Evolutionary conservation across 2,329 filamentous ascomycete species (phyloP), one percentile per base, ranked within the genome.

Genomic region (Penicillium sumatraense): DNA sequence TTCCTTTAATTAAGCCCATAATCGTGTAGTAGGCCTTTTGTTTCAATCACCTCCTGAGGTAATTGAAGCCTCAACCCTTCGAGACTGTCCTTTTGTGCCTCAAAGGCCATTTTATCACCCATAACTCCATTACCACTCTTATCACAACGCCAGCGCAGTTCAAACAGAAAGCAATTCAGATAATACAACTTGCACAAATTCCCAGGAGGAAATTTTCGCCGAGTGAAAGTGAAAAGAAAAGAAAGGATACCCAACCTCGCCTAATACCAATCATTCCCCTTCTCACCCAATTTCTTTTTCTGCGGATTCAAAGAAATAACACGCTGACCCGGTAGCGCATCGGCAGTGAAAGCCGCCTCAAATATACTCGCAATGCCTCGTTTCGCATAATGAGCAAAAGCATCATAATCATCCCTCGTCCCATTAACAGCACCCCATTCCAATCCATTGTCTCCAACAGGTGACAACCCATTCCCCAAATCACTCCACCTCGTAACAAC

Each of bases 401-500:
- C 84, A 63, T 86, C 79, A 64, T 81, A 87, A 14, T 66, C 68
- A 1, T 69, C 67, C 0, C 65, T 60, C 11, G 74, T 59, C 5
- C 81, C 82, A 62, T 83, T 83, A 31, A 81, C 75, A n/a, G 83
- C 80, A 10, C 78, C 79, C 80, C 85, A 86, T 57, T 85, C 81
- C 3, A 72, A 77, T 10, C 72, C 72, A n/a, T 20, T 44, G 31
- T 2, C n/a, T n/a, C n/a, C n/a, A n/a, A n/a, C n/a, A n/a, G 84
- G 82, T 9, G 74, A 76, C 2, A 70, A 77, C 1, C 83, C 83
- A 67, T 85, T 77, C 1, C 85, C 85, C 14, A 88, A 66, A 68
- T 88, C 85, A 57, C 79, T 81, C 85, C 85, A 88, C 16, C 85
- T 72, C 7, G 84, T 87, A 4, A 86, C 81, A 4, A 85, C 78